These are phyloP conservation scores for Cyberlindnera sargentensis DNA, from an alignment of 805 yeast species.

Conservation along the genomic window DNA sequence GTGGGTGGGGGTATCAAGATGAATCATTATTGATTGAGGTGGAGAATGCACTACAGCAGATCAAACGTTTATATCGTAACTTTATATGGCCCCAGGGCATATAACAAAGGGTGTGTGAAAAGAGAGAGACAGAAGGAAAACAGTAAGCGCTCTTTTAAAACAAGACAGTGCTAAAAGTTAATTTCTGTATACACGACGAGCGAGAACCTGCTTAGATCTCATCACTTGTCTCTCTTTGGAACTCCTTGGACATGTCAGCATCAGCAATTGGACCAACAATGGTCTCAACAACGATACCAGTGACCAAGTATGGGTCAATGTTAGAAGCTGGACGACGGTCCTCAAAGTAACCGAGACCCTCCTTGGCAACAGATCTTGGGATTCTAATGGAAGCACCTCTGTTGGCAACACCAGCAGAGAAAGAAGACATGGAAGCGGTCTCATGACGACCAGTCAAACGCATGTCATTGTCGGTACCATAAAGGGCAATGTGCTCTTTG, in stretches of 20 bases:
- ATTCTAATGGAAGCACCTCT: conserved; percentile 99
- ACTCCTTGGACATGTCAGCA: conserved; percentile 91
- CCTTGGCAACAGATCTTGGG: conserved; percentile 98
- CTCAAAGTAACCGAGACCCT: conserved; percentile 97
- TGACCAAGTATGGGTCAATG: conserved; percentile 97
- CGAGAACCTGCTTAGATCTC: conserved; percentile 6
- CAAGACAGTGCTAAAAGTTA: no score
- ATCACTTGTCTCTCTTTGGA: conserved; percentile 55
- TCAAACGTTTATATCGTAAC: no score
- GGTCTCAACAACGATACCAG: conserved; percentile 97
- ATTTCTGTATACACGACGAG: not conserved
- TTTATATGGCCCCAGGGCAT: no score
- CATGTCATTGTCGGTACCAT: conserved; percentile 91
- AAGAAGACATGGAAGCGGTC: conserved; percentile 88
- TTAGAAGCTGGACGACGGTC: conserved; percentile 99
- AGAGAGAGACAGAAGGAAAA: no score
- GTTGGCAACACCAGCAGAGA: conserved; percentile 98
- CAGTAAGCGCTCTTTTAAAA: no score
- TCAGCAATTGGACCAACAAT: conserved; percentile 91
- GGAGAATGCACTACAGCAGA: no score
- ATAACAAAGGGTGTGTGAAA: no score
- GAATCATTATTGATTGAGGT: no score
- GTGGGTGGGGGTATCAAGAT: no score
- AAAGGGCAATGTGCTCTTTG: conserved; percentile 88
- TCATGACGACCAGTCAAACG: conserved; percentile 98